Evolutionary conservation across 148 eudicot genomes (phyloP).

Genomic region (Camellia granthamiana): DNA sequence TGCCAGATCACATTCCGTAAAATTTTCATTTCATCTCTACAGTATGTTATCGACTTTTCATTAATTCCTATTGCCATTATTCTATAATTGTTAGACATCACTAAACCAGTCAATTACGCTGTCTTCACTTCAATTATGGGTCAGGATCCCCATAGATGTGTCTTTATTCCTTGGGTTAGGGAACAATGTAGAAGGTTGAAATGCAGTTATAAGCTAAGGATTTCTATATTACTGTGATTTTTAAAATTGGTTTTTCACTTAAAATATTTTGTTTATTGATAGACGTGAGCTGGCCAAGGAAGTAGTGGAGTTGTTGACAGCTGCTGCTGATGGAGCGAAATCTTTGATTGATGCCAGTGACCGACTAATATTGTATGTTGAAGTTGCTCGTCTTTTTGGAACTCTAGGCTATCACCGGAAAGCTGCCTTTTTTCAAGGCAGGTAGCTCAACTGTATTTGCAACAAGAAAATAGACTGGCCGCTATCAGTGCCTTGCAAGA

Average conservation of each 20-base stretch:
- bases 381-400: constrained; percentile 91
- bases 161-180: background rate
- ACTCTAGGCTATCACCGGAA: constrained; percentile 90
- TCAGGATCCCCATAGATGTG: background rate
- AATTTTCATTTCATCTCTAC: background rate
- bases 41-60: background rate
- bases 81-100: no score
- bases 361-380: constrained; percentile 77
- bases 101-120: background rate
- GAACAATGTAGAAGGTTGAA: background rate
- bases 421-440: constrained; percentile 98
- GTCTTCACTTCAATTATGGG: background rate
- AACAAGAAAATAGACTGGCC: constrained; percentile 86
- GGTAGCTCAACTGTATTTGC: constrained; percentile 96
- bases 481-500: constrained; percentile 99
- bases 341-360: constrained; percentile 97
- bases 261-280: constrained; percentile 5
- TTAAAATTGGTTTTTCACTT: background rate
- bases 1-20: background rate
- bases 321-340: constrained; percentile 97
- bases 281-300: constrained; percentile 90
- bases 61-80: background rate
- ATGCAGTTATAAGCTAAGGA: background rate
- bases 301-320: constrained; percentile 85
- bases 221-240: background rate